Conservation (phyloP, 768 basidiomycete genomes). For the Kwoniella sp. region DNA sequence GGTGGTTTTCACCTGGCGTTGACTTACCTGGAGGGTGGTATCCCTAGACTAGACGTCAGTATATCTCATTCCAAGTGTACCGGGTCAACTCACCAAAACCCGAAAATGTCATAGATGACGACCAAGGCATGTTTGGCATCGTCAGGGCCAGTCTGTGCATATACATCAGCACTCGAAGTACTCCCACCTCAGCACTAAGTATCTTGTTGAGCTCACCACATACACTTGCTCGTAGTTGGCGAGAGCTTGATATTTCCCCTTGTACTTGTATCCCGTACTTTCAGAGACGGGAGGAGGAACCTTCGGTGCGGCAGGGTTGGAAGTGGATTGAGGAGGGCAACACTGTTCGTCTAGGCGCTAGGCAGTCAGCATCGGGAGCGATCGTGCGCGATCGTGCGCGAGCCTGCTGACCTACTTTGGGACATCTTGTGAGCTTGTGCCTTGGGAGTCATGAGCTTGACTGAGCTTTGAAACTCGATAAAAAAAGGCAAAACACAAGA, state of each 20-base stretch:
- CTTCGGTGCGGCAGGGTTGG: conserved; percentile 22
- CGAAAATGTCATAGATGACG: conserved; percentile 68
- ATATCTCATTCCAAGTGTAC: neutral
- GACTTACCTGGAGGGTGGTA: conserved; percentile 32
- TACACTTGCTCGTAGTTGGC: conserved; percentile 47
- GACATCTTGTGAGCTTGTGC: conserved; percentile 1
- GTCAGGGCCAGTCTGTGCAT: conserved; percentile 58
- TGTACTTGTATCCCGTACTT: conserved; percentile 34
- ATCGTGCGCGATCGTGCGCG: neutral
- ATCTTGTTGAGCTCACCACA: conserved; percentile 21
- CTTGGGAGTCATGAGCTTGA: no score
- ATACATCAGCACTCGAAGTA: neutral
- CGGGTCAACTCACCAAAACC: conserved; percentile 59
- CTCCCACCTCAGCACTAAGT: neutral
- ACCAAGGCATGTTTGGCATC: conserved; percentile 62
- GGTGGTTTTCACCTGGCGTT: neutral
- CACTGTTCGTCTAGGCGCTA: conserved; percentile 22
- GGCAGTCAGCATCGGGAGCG: conserved; percentile 2
- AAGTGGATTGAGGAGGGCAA: conserved; percentile 33
- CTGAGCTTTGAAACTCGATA: no score
- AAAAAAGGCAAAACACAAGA: no score
- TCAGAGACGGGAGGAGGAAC: conserved; percentile 35
- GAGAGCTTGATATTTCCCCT: conserved; percentile 34
- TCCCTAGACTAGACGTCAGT: conserved; percentile 28
- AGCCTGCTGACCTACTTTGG: conserved; percentile 1